These are phyloP conservation scores for Thielaviopsis cerberus DNA, from an alignment of 2,329 filamentous ascomycete species.

Conservation along the genomic window DNA sequence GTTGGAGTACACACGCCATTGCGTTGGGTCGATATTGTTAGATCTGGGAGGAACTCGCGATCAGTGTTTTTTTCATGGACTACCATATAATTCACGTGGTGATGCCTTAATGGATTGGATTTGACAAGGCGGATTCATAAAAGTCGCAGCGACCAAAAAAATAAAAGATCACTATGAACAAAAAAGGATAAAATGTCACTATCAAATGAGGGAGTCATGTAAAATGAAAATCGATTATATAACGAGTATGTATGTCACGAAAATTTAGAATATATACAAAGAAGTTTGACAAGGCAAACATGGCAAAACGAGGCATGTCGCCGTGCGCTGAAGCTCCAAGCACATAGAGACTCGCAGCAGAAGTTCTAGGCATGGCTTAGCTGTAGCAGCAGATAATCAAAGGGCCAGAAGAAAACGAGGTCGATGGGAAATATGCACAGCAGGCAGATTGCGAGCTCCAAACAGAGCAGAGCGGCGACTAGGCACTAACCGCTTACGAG, in stretches of 20 bases:
- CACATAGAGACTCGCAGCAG: background rate
- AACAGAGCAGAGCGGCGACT: background rate
- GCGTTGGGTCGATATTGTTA: constrained; percentile 8
- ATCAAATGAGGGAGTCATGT: background rate
- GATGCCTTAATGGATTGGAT: constrained; percentile 8
- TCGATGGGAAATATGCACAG: background rate
- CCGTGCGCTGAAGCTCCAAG: background rate
- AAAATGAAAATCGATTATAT: background rate
- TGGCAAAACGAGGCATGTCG: background rate
- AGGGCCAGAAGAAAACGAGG: background rate
- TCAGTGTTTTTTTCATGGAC: constrained; percentile 6
- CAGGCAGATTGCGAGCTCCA: background rate
- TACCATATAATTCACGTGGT: constrained; percentile 5
- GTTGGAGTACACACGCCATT: constrained; percentile 8
- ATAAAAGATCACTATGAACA: background rate
- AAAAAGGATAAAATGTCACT: background rate
- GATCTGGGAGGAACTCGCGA: constrained; percentile 7
- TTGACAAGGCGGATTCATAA: no score
- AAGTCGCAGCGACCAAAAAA: background rate
- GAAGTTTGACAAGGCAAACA: background rate
- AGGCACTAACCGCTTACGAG: background rate
- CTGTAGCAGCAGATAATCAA: background rate
- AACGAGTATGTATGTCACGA: constrained; percentile 1
- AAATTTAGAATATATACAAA: background rate
- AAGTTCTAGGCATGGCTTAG: background rate